Evolutionary conservation across 257 asterid species (phyloP).

Genomic region (Solanum tacnaense): DNA sequence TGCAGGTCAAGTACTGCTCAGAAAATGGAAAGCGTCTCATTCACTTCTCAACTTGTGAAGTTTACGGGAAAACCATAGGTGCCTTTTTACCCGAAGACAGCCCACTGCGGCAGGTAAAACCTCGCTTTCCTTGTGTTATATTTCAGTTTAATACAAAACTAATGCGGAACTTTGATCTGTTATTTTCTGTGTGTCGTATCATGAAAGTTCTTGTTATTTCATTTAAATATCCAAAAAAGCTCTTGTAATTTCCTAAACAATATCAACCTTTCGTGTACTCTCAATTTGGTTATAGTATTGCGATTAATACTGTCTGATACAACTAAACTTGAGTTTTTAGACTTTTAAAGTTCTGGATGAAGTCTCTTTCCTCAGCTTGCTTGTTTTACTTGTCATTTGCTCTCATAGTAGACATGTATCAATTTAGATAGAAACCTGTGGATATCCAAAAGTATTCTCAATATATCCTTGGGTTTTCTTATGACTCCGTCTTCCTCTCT

Average conservation of each 20-base stretch:
- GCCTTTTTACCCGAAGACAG: conserved; percentile 71
- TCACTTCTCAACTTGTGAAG: conserved; percentile 89
- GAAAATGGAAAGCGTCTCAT: conserved; percentile 82
- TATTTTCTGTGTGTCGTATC: not conserved
- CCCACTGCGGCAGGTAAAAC: conserved; percentile 62
- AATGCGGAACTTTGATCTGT: not conserved
- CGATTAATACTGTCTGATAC: not conserved
- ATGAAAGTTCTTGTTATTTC: not conserved
- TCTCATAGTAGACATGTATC: not conserved
- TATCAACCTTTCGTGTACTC: not conserved
- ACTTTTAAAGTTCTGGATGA: not conserved
- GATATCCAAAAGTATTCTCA: not conserved
- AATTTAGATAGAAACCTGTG: not conserved
- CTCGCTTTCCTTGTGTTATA: not conserved
- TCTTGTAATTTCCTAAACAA: not conserved
- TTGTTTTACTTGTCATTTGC: not conserved
- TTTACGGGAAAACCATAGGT: conserved; percentile 85
- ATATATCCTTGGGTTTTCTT: not conserved
- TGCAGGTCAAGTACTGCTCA: conserved; percentile 83
- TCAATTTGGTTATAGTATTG: not conserved
- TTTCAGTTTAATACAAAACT: not conserved
- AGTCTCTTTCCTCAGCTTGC: not conserved
- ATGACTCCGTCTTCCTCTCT: not conserved
- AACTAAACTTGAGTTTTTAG: not conserved
- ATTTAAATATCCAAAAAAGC: not conserved